phyloP scores from a whole-genome alignment of 495 filamentous ascomycete genomes.

The Opeltia flavorubescens region DNA sequence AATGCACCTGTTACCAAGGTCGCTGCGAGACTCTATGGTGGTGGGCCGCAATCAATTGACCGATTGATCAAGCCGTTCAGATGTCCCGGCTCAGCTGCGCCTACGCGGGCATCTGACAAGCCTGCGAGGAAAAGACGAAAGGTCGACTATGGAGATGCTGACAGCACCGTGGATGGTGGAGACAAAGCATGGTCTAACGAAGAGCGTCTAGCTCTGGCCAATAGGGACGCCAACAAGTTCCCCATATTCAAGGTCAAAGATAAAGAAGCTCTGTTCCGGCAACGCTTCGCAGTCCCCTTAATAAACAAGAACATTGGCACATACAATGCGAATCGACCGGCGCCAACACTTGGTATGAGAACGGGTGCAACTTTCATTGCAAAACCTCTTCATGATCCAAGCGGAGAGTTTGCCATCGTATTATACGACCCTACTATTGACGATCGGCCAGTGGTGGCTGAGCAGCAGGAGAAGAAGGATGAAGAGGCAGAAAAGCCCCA shows the following conservation, averaged over 20 bases:
- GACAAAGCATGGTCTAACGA: conserved; percentile 84
- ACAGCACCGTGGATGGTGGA: conserved; percentile 47
- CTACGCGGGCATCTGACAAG: conserved; percentile 58
- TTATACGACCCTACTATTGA: conserved; percentile 92
- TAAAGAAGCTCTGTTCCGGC: conserved; percentile 65
- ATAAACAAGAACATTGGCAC: conserved; percentile 58
- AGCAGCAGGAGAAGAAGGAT: conserved; percentile 36
- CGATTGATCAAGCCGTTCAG: conserved; percentile 78
- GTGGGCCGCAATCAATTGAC: conserved; percentile 43
- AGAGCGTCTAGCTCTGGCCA: conserved; percentile 72
- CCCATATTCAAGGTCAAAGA: conserved; percentile 84
- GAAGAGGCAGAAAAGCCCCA: conserved; percentile 38
- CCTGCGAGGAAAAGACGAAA: conserved; percentile 77
- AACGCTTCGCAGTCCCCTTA: conserved; percentile 74
- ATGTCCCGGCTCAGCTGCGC: conserved; percentile 71
- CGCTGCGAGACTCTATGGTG: conserved; percentile 19
- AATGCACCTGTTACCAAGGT: conserved; percentile 22
- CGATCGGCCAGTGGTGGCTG: conserved; percentile 39
- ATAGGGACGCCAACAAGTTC: conserved; percentile 77
- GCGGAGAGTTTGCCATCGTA: conserved; percentile 92
- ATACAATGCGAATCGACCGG: conserved; percentile 65
- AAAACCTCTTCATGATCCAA: conserved; percentile 85
- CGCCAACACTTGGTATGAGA: conserved; percentile 76
- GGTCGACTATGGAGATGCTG: conserved; percentile 77
- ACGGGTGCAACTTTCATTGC: conserved; percentile 75